Evolutionary conservation across 179 eudicot species (phyloP), one percentile per base, ranked within the genome.

Genomic region (Heliamphora pulchella): DNA sequence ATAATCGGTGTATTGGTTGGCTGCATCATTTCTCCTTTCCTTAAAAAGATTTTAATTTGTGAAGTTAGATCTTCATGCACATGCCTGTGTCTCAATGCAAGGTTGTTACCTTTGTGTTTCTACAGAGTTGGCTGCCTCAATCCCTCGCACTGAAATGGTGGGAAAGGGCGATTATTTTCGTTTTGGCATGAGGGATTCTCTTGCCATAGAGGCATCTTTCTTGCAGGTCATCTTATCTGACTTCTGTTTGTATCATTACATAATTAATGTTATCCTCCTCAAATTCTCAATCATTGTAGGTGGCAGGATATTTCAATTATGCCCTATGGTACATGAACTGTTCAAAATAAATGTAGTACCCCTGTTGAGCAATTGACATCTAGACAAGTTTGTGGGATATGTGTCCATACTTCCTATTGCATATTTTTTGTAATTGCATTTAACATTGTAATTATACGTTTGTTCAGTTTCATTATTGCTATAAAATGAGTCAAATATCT

Each of bases 131-230:
- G 97, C 99, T 83, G 98, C 98, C 61, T 89, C 98, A 53, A 85
- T 96, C 77, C 99, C 99, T 70, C 86, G 84, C 75, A 84, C 90
- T 3, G 99, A 92, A 82, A 69, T 91, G 65, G 98, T 96, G 61
- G 99, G 97, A 75, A 96, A 96, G 86, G 92, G 99, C 69, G 98
- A 96, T 82, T 96, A 94, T 84, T 96, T 96, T 77, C 93, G 98
- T 68, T 96, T 96, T 78, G 98, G 96, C 84, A 90, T 94, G 97
- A 87, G 99, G 81, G 99, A 96, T 85, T 96, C 99, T 71, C 92
- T 96, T 79, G 99, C 99, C 48, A 90, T 96, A 74, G 99, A 96
- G 85, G 98, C 99, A 13, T 85, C 97, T 81, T 96, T 96, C 86
- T 89, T 96, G 88, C 99, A 96, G 99, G 99, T 94, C 59, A 79